Evolutionary conservation across 768 basidiomycete genomes (phyloP).

Genomic region (Amanita subjunquillea): DNA sequence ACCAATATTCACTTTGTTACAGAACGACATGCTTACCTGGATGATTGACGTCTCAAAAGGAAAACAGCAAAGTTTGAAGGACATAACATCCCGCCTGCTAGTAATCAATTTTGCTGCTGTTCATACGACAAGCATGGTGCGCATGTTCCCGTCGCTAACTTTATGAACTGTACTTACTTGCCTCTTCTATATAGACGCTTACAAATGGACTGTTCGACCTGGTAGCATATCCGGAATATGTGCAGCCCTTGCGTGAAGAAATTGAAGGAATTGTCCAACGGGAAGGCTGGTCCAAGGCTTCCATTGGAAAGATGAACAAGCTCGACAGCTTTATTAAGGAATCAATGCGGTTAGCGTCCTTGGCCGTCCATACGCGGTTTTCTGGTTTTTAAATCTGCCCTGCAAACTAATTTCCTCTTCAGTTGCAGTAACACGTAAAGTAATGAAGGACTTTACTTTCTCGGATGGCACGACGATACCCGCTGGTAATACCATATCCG

Average conservation of each 20-base stretch:
- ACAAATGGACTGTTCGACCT: constrained; percentile 26
- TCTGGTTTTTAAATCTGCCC: constrained; percentile 7
- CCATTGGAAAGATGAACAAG: constrained; percentile 27
- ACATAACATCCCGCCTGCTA: too few relatives aligned
- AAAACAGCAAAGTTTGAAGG: too few relatives aligned
- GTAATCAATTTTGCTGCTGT: too few relatives aligned
- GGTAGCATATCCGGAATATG: constrained; percentile 21
- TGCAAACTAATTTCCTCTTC: constrained; percentile 10
- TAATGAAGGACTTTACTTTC: constrained; percentile 27
- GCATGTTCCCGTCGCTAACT: too few relatives aligned
- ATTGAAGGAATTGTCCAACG: constrained; percentile 23
- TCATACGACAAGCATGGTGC: too few relatives aligned
- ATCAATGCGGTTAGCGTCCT: constrained; percentile 18
- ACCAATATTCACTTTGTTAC: too few relatives aligned
- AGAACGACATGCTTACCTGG: too few relatives aligned
- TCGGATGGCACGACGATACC: constrained; percentile 17
- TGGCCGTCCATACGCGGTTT: constrained; percentile 11
- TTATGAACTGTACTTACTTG: too few relatives aligned
- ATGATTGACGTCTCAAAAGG: too few relatives aligned
- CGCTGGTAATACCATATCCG: constrained; percentile 12
- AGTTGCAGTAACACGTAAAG: constrained; percentile 20
- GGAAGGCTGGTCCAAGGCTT: constrained; percentile 27
- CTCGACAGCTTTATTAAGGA: constrained; percentile 37
- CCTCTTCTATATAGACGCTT: too few relatives aligned
- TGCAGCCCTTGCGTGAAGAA: constrained; percentile 29